Conservation (phyloP, 495 filamentous ascomycete species). For the Darksidea phi region DNA sequence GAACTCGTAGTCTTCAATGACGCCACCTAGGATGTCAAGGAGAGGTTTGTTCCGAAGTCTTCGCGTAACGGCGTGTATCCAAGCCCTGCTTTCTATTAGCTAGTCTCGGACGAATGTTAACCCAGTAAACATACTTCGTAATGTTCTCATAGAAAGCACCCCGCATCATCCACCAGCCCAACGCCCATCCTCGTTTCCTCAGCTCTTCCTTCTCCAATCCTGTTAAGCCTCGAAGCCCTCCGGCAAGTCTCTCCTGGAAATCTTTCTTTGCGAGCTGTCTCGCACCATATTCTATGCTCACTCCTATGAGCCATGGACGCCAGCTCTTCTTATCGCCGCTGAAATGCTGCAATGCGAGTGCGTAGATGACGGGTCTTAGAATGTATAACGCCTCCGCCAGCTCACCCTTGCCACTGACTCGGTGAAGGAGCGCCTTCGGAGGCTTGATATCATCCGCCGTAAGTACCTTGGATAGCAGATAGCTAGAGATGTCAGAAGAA, state of each 20-base stretch:
- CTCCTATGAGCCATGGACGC: constrained; percentile 86
- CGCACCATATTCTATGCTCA: constrained; percentile 83
- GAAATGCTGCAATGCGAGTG: constrained; percentile 74
- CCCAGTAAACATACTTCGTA: constrained; percentile 61
- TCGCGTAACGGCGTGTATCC: constrained; percentile 59
- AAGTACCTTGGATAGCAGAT: constrained; percentile 85
- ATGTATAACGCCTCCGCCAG: constrained; percentile 88
- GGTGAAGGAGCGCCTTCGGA: constrained; percentile 75
- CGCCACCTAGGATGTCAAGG: constrained; percentile 72
- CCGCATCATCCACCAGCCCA: constrained; percentile 93
- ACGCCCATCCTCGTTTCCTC: constrained; percentile 77
- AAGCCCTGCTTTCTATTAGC: constrained; percentile 51
- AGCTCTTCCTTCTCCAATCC: constrained; percentile 86
- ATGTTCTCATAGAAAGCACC: constrained; percentile 95
- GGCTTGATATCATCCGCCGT: constrained; percentile 96
- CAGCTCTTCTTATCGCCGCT: constrained; percentile 62
- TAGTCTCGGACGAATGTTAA: not conserved
- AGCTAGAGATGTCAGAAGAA: constrained; percentile 74
- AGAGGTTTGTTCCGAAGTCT: constrained; percentile 74
- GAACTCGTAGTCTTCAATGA: constrained; percentile 94
- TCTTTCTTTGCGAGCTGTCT: constrained; percentile 76
- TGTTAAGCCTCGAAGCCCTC: constrained; percentile 69
- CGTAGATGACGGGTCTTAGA: constrained; percentile 83
- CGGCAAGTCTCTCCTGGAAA: constrained; percentile 63
- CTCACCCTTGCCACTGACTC: constrained; percentile 66